phyloP scores from a whole-genome alignment of 345 rosid species.

The Iberis pinnata region DNA sequence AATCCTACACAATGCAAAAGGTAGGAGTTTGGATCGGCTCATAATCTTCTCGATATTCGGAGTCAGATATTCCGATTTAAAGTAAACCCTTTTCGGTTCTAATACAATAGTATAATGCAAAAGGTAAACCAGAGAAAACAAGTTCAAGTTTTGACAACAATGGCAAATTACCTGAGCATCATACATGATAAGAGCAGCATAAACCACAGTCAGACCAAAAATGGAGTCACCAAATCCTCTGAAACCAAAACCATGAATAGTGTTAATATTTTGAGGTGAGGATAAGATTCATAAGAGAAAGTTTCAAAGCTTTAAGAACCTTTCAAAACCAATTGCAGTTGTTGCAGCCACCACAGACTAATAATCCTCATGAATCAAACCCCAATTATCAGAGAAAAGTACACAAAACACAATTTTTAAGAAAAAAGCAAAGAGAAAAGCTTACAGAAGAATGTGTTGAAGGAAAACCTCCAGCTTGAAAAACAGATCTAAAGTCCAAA shows the following conservation, averaged over 20 bases:
- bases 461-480: constrained; percentile 90
- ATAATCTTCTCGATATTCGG: too few species aligned
- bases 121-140: constrained; percentile 1
- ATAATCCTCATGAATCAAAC: constrained; percentile 8
- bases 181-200: constrained; percentile 84
- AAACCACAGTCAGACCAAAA: constrained; percentile 64
- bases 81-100: too few species aligned
- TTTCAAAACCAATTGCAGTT: constrained; percentile 74
- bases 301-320: constrained; percentile 31
- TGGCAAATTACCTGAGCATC: constrained; percentile 65
- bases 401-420: background rate
- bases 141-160: background rate
- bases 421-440: background rate
- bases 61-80: too few species aligned
- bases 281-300: too few species aligned
- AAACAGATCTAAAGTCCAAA: constrained; percentile 47
- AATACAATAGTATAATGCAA: constrained; percentile 10
- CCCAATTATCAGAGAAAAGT: constrained; percentile 6
- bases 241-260: constrained; percentile 9
- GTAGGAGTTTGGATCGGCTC: too few species aligned
- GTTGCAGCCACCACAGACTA: constrained; percentile 87
- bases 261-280: background rate
- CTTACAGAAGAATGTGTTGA: constrained; percentile 66
- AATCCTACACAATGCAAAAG: too few species aligned
- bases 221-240: constrained; percentile 89